Evolutionary conservation across 2,329 filamentous ascomycete species (phyloP), one percentile per base, ranked within the genome.

Genomic region (Xylaria sp.): DNA sequence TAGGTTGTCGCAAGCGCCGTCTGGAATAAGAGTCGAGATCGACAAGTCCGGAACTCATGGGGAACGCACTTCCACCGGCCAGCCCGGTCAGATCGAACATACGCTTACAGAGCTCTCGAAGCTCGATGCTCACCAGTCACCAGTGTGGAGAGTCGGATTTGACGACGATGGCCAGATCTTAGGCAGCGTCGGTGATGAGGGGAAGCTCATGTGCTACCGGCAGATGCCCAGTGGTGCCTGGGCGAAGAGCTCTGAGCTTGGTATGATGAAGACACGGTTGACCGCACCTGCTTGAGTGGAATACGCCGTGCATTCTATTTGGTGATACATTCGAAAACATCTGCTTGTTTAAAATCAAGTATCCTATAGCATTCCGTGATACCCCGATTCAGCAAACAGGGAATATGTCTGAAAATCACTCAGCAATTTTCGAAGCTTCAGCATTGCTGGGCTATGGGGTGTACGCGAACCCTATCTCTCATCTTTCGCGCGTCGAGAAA

Each of bases 141-240:
- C 89, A 1, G 89, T 92, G 1, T 94, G 90, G 90, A 81, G 89
- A 21, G 87, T 93, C 2, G 85, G 85, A 1, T 94, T 93, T 68
- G 86, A 88, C 68, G 83, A 84, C 55, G 81, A 87, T 78, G 90
- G 90, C 4, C 89, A 92, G 74, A 83, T 93, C 11, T 78, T 94
- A 7, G 87, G 90, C 1, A 90, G 88, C 40, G 90, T 90, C 1
- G 90, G 90, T 3, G 91, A 94, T 66, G 90, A 93, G 73, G 91
- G 90, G 10, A 85, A 81, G 72, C 71, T 89, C 60, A 76, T 87
- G 69, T 85, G 86, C 63, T 89, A 87, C 71, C 81, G 86, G 13
- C 85, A 88, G 74, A 81, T 79, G 41, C 84, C 85, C 0, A 81
- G 82, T 60, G 85, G 85, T 0, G 70, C 77, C 8, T 88, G 85